Conservation (phyloP, 164 flowering plant species). For the Nymphaea thermarum region DNA sequence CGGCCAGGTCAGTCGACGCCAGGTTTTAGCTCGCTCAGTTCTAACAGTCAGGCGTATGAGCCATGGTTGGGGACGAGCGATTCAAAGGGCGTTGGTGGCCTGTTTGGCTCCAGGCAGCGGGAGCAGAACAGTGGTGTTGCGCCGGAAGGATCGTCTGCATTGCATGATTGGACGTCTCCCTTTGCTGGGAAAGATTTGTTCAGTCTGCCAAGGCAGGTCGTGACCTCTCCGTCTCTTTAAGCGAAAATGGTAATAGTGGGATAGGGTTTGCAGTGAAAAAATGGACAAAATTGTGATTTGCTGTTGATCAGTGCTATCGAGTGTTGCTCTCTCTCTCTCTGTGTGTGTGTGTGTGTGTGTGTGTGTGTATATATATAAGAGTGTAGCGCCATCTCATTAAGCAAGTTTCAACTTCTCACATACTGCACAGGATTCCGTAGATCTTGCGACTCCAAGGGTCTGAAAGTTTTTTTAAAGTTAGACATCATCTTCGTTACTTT, state of each 20-base stretch:
- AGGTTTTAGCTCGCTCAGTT: constrained; percentile 21
- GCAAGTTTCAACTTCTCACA: too few species aligned
- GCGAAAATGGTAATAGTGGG: background rate
- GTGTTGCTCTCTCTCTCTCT: too few species aligned
- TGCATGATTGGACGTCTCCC: constrained; percentile 60
- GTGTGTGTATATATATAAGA: too few species aligned
- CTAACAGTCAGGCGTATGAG: constrained; percentile 20
- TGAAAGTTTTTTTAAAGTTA: too few species aligned
- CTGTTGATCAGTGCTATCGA: background rate
- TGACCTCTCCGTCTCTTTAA: constrained; percentile 56
- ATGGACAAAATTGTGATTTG: background rate
- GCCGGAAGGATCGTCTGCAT: constrained; percentile 10
- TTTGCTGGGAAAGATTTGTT: constrained; percentile 60
- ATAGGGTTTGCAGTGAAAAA: too few species aligned
- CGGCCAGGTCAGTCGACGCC: constrained; percentile 27
- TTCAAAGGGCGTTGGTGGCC: constrained; percentile 5
- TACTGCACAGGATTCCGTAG: too few species aligned
- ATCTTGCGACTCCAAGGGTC: too few species aligned
- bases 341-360: too few species aligned
- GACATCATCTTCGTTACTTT: too few species aligned
- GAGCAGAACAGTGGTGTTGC: constrained; percentile 36
- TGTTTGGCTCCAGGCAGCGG: constrained; percentile 22
- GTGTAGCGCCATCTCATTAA: too few species aligned
- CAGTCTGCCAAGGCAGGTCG: constrained; percentile 54
- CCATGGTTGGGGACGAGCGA: constrained; percentile 9